Base-by-base conservation (phyloP, 805 yeast genomes). In the Millerozyma acaciae region DNA sequence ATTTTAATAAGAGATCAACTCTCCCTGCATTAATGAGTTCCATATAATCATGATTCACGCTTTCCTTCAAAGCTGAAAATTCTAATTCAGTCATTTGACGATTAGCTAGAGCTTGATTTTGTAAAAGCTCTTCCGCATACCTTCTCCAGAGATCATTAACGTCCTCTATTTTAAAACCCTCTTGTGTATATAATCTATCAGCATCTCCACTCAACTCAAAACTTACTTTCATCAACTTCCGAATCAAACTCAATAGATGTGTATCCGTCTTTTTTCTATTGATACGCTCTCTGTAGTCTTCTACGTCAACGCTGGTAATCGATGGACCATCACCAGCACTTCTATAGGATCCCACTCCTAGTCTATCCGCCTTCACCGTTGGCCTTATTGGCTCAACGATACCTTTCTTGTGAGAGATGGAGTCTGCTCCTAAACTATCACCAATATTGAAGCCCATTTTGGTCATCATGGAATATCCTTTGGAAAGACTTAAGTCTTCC, bases 401-500 rank as follows among this genome's bases (percentile, higher is more conserved):
- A n/a, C n/a, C n/a, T 15, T 39, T 19, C 19, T 43, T 35, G 8
- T 35, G 17, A n/a, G 24, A 27, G 14, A 23, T 39, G 9, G 45
- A 37, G 15, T 33, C 42, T n/a, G 6, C 14, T 0, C 81, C 80
- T 12, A 75, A 50, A 0, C 64, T 45, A 16, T 65, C 59, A 13
- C 80, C 81, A 3, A 65, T 47, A 34, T 57, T 63, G 45, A 64
- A 78, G 1, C 83, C 84, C 83, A 78, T 77, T 42, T 62, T 70
- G 42, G 62, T 58, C 83, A 78, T 76, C 40, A 77, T 75, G 5
- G 62, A 43, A 16, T 73, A 55, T 0, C 77, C 80, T 30, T 64
- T 57, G 0, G 75, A 69, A 30, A 59, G 54, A 23, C 18, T 16
- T 4, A 26, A 10, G 17, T 9, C 14, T 15, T 29, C 14, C 9